A percentile compares a stretch with the other conserved stretches of the same genome.
Conservation (phyloP, 495 filamentous ascomycete genomes). For the Trichodelitschia bisporula region DNA sequence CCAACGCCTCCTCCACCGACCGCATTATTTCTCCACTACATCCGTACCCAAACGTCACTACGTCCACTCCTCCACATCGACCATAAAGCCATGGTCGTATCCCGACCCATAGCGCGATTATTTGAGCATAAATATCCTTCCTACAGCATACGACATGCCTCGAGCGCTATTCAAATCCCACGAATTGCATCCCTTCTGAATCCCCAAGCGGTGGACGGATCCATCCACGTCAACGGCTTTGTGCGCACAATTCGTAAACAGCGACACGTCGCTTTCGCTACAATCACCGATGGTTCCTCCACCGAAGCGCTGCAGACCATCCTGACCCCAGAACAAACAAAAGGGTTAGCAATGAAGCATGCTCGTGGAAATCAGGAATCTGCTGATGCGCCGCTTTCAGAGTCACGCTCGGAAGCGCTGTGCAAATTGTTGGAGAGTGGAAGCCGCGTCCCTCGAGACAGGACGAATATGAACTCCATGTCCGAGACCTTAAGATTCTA, state of each 20-base stretch:
- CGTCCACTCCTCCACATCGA: too few relatives aligned
- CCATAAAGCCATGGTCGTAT: too few relatives aligned
- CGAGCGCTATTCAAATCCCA: too few relatives aligned
- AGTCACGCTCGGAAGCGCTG: slow-evolving; percentile 8
- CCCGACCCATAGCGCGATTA: too few relatives aligned
- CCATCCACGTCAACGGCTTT: slow-evolving; percentile 51
- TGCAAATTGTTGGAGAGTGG: slow-evolving; percentile 61
- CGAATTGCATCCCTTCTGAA: too few relatives aligned
- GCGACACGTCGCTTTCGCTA: slow-evolving; percentile 59
- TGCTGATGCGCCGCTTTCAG: neutral
- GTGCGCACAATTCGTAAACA: slow-evolving; percentile 69
- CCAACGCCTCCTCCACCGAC: too few relatives aligned
- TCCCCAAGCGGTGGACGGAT: slow-evolving; percentile 13
- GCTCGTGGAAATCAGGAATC: too few relatives aligned
- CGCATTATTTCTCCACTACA: too few relatives aligned
- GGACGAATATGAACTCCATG: slow-evolving; percentile 63
- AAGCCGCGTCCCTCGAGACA: slow-evolving; percentile 38
- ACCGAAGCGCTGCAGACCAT: slow-evolving; percentile 59
- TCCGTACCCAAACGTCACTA: too few relatives aligned
- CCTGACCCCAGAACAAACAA: slow-evolving; percentile 44
- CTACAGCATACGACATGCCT: too few relatives aligned
- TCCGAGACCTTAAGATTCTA: slow-evolving; percentile 37
- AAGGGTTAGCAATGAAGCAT: slow-evolving; percentile 45
- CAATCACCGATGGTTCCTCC: slow-evolving; percentile 73
- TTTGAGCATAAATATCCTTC: too few relatives aligned